Base-by-base conservation (phyloP, 2,329 filamentous ascomycete genomes). In the Cercospora citrullina region DNA sequence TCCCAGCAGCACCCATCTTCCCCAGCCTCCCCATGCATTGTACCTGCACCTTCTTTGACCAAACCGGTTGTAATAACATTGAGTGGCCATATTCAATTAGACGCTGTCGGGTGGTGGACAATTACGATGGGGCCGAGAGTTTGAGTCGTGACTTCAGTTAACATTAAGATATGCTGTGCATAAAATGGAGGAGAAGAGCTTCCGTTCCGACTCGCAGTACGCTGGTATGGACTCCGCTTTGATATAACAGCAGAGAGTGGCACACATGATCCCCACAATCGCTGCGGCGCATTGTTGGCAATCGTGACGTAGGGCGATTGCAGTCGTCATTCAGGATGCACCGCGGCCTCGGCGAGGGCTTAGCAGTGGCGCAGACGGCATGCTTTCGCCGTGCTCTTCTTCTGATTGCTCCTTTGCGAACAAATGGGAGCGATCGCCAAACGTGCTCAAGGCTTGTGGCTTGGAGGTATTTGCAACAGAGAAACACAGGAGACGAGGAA, bases 1-100 rank as follows among this genome's bases (percentile, higher is more conserved):
- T 42, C 60, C 70, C 5, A 72, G 62, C 30, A 72, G 42, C 1
- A 72, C 66, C 70, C 70, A 72, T 66, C 70, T 26, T 31, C 70
- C 70, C 70, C 68, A 72, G 14, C 58, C 28, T 16, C 30, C 53
- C 69, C 69, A 71, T 39, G 59, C 53, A 28, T 21, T 53, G 6
- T 30, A 51, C 23, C 59, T 53, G 16, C 61, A 65, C 26, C 36
- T 36, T 6, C 14, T 26, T 5, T 51, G 36, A n/a, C 69, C 66
- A 33, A 58, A 67, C 5, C 28, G 16, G 21, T 45, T 62, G 30
- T 68, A 68, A 33, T 63, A 69, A 58, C 48, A 63, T 39, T 18
- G 48, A 5, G 26, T 28, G 28, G 64, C 66, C 66, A 68, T 65
- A n/a, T 57, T 62, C 14, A 58, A 23, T 39, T 23, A n/a, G 53